A percentile compares a stretch with the other conserved stretches of the same genome.
These are phyloP conservation scores for Clarireedia paspali DNA, from an alignment of 2,329 filamentous ascomycete genomes.

Conservation along the genomic window DNA sequence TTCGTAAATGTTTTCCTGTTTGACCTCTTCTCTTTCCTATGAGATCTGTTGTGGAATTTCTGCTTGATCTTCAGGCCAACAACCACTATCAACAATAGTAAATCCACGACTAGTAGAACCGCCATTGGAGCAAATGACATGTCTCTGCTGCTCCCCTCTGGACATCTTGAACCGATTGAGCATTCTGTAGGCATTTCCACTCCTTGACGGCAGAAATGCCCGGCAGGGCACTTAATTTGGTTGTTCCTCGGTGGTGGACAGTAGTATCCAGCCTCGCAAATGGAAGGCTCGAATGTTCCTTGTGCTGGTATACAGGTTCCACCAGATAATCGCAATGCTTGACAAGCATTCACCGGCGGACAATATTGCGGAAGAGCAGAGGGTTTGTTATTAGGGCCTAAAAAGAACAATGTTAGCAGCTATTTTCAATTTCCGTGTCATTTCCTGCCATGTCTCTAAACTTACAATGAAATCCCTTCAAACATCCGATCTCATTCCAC, in stretches of 20 bases:
- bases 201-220: conserved; percentile 45
- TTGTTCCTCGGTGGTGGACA: conserved; percentile 38
- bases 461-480: conserved; percentile 5
- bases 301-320: conserved; percentile 12
- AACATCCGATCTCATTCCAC: conserved; percentile 2
- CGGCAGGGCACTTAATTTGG: conserved; percentile 37
- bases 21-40: conserved; percentile 15
- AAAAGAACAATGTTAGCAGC: not conserved
- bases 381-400: conserved; percentile 6
- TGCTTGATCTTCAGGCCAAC: not conserved
- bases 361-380: conserved; percentile 22
- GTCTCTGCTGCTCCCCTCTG: conserved; percentile 35
- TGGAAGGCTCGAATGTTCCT: conserved; percentile 38
- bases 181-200: conserved; percentile 41
- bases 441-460: not conserved
- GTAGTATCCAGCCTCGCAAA: conserved; percentile 42
- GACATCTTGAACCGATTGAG: conserved; percentile 38
- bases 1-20: conserved; percentile 16
- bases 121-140: conserved; percentile 14
- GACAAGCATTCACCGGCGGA: conserved; percentile 17
- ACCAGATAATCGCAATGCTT: conserved; percentile 13
- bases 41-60: not conserved
- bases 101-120: conserved; percentile 33
- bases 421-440: not conserved
- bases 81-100: conserved; percentile 33